A percentile compares a stretch with the other conserved stretches of the same genome.
phyloP scores from a whole-genome alignment of 257 asterid species.

The Linaria vulgaris region DNA sequence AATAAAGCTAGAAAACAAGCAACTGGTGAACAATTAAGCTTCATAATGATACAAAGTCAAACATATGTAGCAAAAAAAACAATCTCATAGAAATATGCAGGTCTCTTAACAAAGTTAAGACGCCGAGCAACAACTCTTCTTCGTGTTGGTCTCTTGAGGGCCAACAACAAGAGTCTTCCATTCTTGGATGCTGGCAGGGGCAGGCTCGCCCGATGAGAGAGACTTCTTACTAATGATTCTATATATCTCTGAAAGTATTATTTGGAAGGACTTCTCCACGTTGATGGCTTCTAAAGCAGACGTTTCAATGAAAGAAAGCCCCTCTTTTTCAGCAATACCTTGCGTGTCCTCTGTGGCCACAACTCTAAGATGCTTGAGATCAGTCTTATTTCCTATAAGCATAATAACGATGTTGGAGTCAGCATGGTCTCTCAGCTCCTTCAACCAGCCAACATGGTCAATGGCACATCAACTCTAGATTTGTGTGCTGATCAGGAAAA shows the following conservation, averaged over 20 bases:
- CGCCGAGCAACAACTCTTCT: conserved; percentile 79
- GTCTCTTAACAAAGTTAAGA: no score
- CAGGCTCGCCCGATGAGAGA: conserved; percentile 66
- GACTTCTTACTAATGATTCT: conserved; percentile 82
- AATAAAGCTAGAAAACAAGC: no score
- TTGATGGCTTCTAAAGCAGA: conserved; percentile 89
- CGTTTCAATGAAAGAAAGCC: conserved; percentile 83
- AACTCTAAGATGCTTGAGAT: conserved; percentile 86
- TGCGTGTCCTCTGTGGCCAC: conserved; percentile 93
- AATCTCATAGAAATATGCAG: no score
- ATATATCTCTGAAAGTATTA: conserved; percentile 82
- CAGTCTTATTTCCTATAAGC: conserved; percentile 91
- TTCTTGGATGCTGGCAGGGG: conserved; percentile 58
- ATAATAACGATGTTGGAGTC: conserved; percentile 84
- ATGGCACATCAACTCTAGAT: no score
- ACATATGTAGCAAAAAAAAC: no score
- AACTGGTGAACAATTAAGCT: no score
- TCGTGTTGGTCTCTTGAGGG: conserved; percentile 53
- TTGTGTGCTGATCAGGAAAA: no score
- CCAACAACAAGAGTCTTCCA: conserved; percentile 78
- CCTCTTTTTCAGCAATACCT: conserved; percentile 81
- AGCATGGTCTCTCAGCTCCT: conserved; percentile 94
- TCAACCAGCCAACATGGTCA: conserved; percentile 91
- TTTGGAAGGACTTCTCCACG: conserved; percentile 84
- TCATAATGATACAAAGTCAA: no score